Percentiles rank a stretch among this genome's conserved stretches.
phyloP scores from a whole-genome alignment of 2,329 filamentous ascomycete species.

The Aspergillus quadricinctus region DNA sequence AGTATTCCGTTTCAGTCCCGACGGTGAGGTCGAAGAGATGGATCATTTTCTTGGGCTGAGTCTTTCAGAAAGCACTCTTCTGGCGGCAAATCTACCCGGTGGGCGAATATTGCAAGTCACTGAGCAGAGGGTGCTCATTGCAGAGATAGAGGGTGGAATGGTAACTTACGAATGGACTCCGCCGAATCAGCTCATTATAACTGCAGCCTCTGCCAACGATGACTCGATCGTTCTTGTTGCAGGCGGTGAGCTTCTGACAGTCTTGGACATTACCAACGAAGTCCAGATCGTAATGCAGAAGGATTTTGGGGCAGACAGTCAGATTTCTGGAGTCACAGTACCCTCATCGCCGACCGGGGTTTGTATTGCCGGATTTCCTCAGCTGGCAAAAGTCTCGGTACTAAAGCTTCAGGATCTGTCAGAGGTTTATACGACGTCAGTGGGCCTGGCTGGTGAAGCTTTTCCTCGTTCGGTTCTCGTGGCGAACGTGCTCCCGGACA shows the following conservation, averaged over 20 bases:
- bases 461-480: slow-evolving; percentile 79
- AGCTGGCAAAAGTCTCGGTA: slow-evolving; percentile 72
- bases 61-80: slow-evolving; percentile 67
- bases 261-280: slow-evolving; percentile 59
- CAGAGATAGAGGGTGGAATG: slow-evolving; percentile 52
- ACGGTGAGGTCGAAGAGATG: slow-evolving; percentile 81
- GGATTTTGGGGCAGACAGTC: slow-evolving; percentile 61
- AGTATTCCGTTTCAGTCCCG: slow-evolving; percentile 68
- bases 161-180: slow-evolving; percentile 45
- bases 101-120: slow-evolving; percentile 74
- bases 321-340: slow-evolving; percentile 81
- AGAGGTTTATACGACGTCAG: slow-evolving; percentile 59
- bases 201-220: slow-evolving; percentile 70
- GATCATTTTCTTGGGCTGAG: slow-evolving; percentile 68
- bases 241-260: slow-evolving; percentile 67
- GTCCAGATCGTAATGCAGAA: slow-evolving; percentile 57
- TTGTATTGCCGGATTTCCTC: slow-evolving; percentile 84
- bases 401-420: slow-evolving; percentile 64
- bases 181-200: slow-evolving; percentile 55
- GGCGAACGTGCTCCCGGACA: slow-evolving; percentile 65
- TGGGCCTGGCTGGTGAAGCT: slow-evolving; percentile 64
- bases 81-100: slow-evolving; percentile 61
- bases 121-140: slow-evolving; percentile 56
- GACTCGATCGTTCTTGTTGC: slow-evolving; percentile 68
- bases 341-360: slow-evolving; percentile 59